A percentile compares a stretch with the other conserved stretches of the same genome.
Conservation (phyloP, 176 grass and related monocot genomes). For the Bromus sterilis region DNA sequence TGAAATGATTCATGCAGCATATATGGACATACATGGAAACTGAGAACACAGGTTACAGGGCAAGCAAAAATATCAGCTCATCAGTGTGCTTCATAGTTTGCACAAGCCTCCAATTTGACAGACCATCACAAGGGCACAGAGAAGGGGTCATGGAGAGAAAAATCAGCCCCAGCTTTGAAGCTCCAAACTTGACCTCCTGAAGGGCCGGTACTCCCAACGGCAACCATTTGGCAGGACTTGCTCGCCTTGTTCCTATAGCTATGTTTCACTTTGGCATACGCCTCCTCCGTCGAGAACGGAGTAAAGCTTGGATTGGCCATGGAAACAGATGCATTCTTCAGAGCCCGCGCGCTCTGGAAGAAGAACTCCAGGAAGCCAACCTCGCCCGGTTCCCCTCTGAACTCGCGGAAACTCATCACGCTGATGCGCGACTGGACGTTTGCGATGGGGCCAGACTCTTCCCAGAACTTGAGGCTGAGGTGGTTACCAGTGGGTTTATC, state of each 20-base stretch:
- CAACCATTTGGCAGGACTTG: background rate
- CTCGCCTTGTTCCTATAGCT: background rate
- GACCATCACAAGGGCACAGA: no score
- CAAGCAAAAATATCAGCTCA: no score
- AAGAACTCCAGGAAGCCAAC: background rate
- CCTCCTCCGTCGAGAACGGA: background rate
- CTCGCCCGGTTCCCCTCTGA: background rate
- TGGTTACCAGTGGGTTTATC: background rate
- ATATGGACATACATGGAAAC: no score
- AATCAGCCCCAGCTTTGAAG: background rate
- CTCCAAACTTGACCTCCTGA: background rate
- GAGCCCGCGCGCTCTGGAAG: background rate
- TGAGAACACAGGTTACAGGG: no score
- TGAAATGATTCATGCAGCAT: no score
- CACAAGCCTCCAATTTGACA: background rate
- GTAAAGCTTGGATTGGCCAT: background rate
- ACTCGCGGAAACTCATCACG: background rate
- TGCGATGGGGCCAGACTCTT: background rate
- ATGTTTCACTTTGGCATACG: background rate
- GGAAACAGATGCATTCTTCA: background rate
- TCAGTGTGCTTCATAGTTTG: background rate
- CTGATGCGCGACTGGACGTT: background rate
- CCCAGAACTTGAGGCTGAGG: background rate
- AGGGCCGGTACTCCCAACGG: background rate
- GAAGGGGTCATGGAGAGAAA: background rate